Percentiles rank a stretch among this genome's conserved stretches.
Evolutionary conservation across 129 eudicot species (phyloP).

Genomic region (Glebionis coronaria): DNA sequence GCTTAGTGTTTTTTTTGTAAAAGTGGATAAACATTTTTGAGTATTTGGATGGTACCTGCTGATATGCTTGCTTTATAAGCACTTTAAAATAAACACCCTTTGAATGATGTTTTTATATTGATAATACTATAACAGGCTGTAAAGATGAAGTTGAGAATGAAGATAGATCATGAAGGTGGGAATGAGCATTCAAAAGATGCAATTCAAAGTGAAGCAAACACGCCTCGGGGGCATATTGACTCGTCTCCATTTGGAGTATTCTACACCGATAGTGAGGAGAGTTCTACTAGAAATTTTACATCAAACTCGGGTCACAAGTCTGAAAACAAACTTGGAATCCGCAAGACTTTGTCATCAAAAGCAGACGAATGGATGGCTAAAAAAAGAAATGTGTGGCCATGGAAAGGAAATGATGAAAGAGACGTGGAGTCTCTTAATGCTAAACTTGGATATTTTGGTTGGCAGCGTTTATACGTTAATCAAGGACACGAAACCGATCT

Average conservation of each 20-base stretch:
- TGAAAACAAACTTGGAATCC: conserved; percentile 51
- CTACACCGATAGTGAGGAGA: conserved; percentile 32
- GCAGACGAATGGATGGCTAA: conserved; percentile 72
- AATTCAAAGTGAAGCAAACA: conserved; percentile 57
- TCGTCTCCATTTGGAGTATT: conserved; percentile 48
- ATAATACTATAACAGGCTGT: conserved; percentile 44
- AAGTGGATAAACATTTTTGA: background rate
- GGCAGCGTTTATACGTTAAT: conserved; percentile 58
- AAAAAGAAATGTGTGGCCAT: conserved; percentile 52
- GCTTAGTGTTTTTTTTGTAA: background rate
- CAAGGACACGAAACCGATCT: conserved; percentile 38
- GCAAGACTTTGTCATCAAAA: conserved; percentile 50
- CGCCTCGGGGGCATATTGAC: conserved; percentile 52
- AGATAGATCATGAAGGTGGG: conserved; percentile 48
- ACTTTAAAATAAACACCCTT: no score
- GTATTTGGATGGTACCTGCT: background rate
- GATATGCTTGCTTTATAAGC: no score
- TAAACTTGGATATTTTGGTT: conserved; percentile 45
- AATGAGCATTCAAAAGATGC: conserved; percentile 53
- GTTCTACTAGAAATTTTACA: conserved; percentile 31
- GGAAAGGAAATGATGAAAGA: conserved; percentile 61
- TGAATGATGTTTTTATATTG: conserved; percentile 19
- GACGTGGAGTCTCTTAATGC: conserved; percentile 38
- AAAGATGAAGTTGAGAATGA: conserved; percentile 64
- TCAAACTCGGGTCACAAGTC: conserved; percentile 47